Evolutionary conservation across 768 basidiomycete genomes (phyloP).

Genomic region (Mycena indigotica): DNA sequence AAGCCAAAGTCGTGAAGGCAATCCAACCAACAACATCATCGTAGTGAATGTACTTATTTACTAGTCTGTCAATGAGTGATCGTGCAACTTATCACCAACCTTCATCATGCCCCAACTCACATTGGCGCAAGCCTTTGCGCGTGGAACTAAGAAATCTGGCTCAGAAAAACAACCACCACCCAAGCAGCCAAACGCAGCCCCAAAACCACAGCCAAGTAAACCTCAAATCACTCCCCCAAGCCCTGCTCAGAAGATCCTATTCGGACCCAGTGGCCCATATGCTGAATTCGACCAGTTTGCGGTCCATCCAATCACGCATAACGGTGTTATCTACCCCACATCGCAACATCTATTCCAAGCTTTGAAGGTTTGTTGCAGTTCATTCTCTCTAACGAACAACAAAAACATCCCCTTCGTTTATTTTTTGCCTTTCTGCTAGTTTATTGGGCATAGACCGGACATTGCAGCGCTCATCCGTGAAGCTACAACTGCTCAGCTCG

Average conservation of each 20-base stretch:
- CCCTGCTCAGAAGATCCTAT: constrained; percentile 11
- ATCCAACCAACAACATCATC: not conserved
- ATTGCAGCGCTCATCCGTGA: constrained; percentile 50
- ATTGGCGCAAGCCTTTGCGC: constrained; percentile 17
- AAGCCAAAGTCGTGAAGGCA: not conserved
- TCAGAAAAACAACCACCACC: not conserved
- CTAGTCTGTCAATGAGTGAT: too few relatives aligned
- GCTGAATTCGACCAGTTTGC: constrained; percentile 49
- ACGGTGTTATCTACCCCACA: constrained; percentile 44
- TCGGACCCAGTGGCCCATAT: constrained; percentile 31
- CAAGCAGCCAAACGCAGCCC: not conserved
- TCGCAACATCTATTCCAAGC: constrained; percentile 52
- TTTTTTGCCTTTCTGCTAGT: too few relatives aligned
- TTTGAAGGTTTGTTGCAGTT: constrained; percentile 35
- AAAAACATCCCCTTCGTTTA: too few relatives aligned
- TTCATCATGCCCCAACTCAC: constrained; percentile 21
- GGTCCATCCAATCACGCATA: constrained; percentile 39
- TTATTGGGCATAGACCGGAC: constrained; percentile 40
- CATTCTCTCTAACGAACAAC: not conserved
- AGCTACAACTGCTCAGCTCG: constrained; percentile 39
- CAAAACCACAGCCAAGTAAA: not conserved
- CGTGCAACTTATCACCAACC: too few relatives aligned
- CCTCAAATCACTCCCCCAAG: not conserved
- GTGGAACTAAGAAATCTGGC: constrained; percentile 1
- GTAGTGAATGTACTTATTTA: too few relatives aligned